Conservation (phyloP, 2,329 filamentous ascomycete genomes). For the Dactylonectria macrodidyma region DNA sequence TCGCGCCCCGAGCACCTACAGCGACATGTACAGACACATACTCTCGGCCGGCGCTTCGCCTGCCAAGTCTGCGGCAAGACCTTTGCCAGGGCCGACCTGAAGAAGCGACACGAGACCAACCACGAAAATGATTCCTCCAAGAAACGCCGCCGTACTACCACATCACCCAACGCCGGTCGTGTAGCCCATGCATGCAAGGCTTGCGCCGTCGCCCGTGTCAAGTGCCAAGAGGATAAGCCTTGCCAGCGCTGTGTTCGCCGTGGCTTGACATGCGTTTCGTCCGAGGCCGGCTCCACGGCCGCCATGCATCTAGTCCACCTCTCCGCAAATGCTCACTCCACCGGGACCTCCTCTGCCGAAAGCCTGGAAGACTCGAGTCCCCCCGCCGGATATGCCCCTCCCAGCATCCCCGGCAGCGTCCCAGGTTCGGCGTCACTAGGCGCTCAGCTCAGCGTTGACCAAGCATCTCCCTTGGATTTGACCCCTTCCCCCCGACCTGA, state of each 20-base stretch:
- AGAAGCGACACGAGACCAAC: constrained; percentile 67
- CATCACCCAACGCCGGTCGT: constrained; percentile 62
- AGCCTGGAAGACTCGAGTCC: constrained; percentile 36
- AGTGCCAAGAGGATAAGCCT: constrained; percentile 69
- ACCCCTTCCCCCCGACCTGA: constrained; percentile 33
- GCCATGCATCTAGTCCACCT: constrained; percentile 62
- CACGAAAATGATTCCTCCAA: constrained; percentile 65
- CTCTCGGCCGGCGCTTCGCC: constrained; percentile 64
- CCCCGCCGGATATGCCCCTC: constrained; percentile 29
- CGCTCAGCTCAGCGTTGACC: constrained; percentile 30
- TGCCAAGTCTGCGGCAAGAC: constrained; percentile 68
- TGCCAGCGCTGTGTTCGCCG: constrained; percentile 66
- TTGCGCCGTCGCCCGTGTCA: constrained; percentile 67
- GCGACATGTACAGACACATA: constrained; percentile 66
- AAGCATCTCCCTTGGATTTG: constrained; percentile 36
- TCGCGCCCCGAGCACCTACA: constrained; percentile 69
- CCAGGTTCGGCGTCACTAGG: constrained; percentile 28
- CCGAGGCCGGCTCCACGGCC: constrained; percentile 56
- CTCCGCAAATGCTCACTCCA: constrained; percentile 54
- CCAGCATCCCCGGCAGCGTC: constrained; percentile 22
- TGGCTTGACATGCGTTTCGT: constrained; percentile 60
- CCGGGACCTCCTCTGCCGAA: constrained; percentile 42
- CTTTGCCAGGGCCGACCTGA: constrained; percentile 67
- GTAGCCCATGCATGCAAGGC: constrained; percentile 68
- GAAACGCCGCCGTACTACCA: constrained; percentile 62